Evolutionary conservation across 2,329 filamentous ascomycete species (phyloP), one percentile per base, ranked within the genome.

Genomic region (Cladosporium sp.): DNA sequence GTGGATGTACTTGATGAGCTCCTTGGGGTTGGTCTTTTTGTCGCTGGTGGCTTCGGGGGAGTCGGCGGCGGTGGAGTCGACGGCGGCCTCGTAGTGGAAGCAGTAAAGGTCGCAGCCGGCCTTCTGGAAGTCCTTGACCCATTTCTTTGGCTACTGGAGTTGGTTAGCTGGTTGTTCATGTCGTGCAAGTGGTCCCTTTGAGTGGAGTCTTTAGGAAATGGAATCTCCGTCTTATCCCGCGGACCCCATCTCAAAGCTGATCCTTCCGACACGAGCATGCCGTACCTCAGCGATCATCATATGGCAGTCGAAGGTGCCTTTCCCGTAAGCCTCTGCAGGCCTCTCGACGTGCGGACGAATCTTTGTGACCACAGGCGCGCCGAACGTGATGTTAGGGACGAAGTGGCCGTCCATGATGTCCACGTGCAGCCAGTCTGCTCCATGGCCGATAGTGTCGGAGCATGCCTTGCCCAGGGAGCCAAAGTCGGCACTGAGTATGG

Each of bases 401-500:
- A 98, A 98, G 70, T 98, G 93, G 53, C 93, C 93, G 71, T 98
- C 93, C 92, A 95, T 91, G 69, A 96, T 96, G 71, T 97, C 92
- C 64, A 96, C 86, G 73, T 96, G 89, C 62, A 95, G 81, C 87
- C 89, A 95, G 77, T 96, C 89, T 59, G 90, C 89, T 54, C 90
- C 89, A 60, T 91, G 82, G 48, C 80, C 78, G 65, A 98, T 96
- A 55, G 91, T 95, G 64, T 82, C 81, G 48, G 83, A 82, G 75
- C 93, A 98, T 70, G 89, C 92, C 65, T 83, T 81, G 63, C 92
- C 91, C 54, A 98, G 81, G 59, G 86, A 79, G 66, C 84, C 91
- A 74, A 98, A 98, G 79, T 98, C 92, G 60, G 92, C 92, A 66
- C 91, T 95, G 56, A 98, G 84, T 64, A 98, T 97, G n/a, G 92